Evolutionary conservation across 306 rosid genomes (phyloP).

Genomic region (Erythrophleum fordii): DNA sequence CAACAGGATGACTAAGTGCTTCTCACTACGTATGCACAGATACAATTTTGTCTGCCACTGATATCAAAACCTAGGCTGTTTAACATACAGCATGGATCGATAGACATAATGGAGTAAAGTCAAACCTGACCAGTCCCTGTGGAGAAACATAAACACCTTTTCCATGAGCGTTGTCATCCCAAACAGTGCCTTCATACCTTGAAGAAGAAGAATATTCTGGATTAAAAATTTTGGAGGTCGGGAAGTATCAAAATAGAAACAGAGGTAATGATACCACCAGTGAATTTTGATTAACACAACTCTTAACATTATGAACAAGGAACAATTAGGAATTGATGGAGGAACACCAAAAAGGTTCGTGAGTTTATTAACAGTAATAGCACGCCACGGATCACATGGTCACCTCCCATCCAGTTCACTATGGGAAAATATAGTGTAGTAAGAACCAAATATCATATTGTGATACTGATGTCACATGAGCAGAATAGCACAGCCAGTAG

Average conservation of each 20-base stretch:
- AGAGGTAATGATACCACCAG: not conserved
- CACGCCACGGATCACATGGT: not conserved
- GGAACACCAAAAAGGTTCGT: not conserved
- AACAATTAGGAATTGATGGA: not conserved
- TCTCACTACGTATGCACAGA: not conserved
- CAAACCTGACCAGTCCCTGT: conserved; percentile 83
- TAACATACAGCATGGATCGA: not conserved
- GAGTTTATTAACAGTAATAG: not conserved
- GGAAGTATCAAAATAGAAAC: not conserved
- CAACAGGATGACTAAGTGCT: conserved; percentile 13
- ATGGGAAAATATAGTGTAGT: not conserved
- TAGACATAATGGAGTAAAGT: conserved; percentile 30
- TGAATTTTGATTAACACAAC: not conserved
- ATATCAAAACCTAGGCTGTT: not conserved
- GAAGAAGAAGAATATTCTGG: not conserved
- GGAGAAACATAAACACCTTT: conserved; percentile 81
- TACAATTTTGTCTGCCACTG: not conserved
- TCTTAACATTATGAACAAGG: not conserved
- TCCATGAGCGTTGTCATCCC: conserved; percentile 99
- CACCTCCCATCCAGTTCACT: not conserved
- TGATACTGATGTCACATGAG: not conserved
- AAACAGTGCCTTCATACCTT: conserved; percentile 95
- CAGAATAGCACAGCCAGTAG: not conserved
- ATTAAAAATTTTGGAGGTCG: not conserved
- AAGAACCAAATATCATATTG: not conserved